Conservation (phyloP, 345 rosid species). For the Punica granatum region DNA sequence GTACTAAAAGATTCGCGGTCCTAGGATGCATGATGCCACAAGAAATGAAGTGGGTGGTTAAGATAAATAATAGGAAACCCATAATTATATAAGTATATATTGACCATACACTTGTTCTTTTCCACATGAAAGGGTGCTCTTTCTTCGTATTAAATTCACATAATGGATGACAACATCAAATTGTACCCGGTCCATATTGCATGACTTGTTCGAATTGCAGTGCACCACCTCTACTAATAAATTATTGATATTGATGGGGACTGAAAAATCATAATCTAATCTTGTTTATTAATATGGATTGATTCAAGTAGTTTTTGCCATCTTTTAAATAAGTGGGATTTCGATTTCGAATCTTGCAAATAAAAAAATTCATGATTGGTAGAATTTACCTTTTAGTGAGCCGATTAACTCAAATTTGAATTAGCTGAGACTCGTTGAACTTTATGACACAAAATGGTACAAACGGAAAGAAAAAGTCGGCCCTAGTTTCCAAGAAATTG, state of each 20-base stretch:
- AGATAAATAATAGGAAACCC: neutral
- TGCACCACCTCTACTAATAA: neutral
- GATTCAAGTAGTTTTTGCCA: too few relatives aligned
- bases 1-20: neutral
- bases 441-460: too few relatives aligned
- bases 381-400: too few relatives aligned
- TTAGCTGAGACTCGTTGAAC: too few relatives aligned
- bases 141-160: neutral
- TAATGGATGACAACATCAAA: neutral
- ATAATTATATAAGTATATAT: too few relatives aligned
- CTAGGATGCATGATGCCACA: neutral
- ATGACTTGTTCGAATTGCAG: neutral
- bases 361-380: too few relatives aligned
- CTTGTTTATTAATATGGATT: too few relatives aligned
- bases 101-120: neutral
- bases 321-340: too few relatives aligned
- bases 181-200: neutral
- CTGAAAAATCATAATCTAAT: too few relatives aligned
- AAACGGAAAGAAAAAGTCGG: too few relatives aligned
- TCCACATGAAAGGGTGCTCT: conserved; percentile 1
- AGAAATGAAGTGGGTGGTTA: neutral
- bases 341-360: too few relatives aligned
- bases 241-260: neutral
- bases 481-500: neutral
- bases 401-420: neutral